Base-by-base conservation (phyloP, 108 stramenopile species). In the Epithemia pelagica region DNA sequence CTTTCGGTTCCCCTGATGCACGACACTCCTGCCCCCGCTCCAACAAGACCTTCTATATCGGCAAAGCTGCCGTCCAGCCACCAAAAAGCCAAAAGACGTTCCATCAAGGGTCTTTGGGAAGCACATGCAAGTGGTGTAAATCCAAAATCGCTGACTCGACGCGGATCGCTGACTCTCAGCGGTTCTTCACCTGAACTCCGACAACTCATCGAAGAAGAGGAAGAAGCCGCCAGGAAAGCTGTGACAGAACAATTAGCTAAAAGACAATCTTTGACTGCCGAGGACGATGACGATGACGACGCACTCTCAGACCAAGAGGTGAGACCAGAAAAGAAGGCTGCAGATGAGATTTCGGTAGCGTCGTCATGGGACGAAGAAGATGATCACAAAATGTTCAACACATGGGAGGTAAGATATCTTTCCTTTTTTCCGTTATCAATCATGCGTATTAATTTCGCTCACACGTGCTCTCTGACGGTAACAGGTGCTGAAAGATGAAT, bases 401-500 rank as follows among this genome's bases (percentile, higher is more conserved):
- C 91, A 8, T 92, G 91, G 91, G 65, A 74, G 66, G 37, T 46
- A 46, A 5, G 37, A 46, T 15, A 46, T 10, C 37, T 10, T 5
- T 46, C 15, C 10, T 46, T 46, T 46, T 15, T 46, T n/a, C n/a
- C n/a, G n/a, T n/a, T n/a, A n/a, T n/a, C n/a, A n/a, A n/a, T n/a
- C n/a, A n/a, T n/a, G n/a, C n/a, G n/a, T n/a, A n/a, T n/a, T n/a
- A n/a, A n/a, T n/a, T n/a, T n/a, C n/a, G n/a, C n/a, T n/a, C n/a
- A n/a, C n/a, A n/a, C n/a, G n/a, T n/a, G n/a, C n/a, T n/a, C n/a
- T n/a, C n/a, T n/a, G n/a, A n/a, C n/a, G n/a, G n/a, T n/a, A 15
- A 46, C 37, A 46, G 37, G 76, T 89, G 0, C 62, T 89, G 1
- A 82, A 89, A 55, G 91, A 92, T 69, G 91, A 92, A 61, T 92